Evolutionary conservation across 352 stramenopile genomes (phyloP), one percentile per base, ranked within the genome.

Genomic region (Plasmopara viticola): DNA sequence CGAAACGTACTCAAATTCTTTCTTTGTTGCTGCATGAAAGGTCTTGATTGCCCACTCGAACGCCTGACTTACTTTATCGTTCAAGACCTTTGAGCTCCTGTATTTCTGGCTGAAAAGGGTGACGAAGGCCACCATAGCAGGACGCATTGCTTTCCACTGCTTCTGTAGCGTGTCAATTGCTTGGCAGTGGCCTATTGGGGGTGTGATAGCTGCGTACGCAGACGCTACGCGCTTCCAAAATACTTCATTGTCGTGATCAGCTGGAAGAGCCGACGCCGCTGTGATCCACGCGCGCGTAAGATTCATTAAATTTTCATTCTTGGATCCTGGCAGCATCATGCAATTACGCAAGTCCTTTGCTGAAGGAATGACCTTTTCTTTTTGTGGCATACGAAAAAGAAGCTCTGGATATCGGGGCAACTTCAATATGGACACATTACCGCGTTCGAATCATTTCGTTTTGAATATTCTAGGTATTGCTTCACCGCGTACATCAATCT

Each of bases 211-310:
- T 48, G 29, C 43, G 12, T 39, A 48, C 0, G 30, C 6, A 9
- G 28, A 20, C 5, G 6, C 0, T 17, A 48, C 42, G 15, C 35
- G 38, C 18, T 35, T 20, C 42, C 42, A 47, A 20, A 47, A 47
- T 20, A 47, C 7, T 0, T 13, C 12, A 13, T 53, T 42, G 30
- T 15, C 17, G 9, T 49, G 41, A 1, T 28, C 30, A 25, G 17
- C 7, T 35, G 18, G 18, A 14, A 17, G 14, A 18, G 25, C 33
- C 8, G 30, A 35, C 15, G 40, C 49, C 29, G 48, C 49, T 39
- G 49, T 18, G 30, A 49, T 44, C 53, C 53, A 60, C 14, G 53
- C 39, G 43, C 28, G 42, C 42, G 42, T 34, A 17, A 47, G 42
- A 47, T 48, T 17, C 43, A 48, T 38, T 28, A 48, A 48, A n/a